Evolutionary conservation across 805 yeast genomes (phyloP).

Genomic region (Ascoidea rubescens): DNA sequence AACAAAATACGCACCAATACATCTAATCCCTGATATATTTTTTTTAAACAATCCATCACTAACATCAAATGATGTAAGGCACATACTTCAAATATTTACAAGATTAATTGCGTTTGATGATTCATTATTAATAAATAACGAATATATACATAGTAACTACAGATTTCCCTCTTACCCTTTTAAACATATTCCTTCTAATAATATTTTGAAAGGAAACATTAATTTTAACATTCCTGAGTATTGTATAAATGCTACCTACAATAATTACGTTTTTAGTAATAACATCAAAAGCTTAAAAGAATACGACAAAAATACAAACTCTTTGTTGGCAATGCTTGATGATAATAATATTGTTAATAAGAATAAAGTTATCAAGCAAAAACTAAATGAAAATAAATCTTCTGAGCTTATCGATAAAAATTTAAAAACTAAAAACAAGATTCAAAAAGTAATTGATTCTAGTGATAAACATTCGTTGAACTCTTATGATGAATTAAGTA

Average conservation of each 20-base stretch:
- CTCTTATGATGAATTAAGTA: too few relatives aligned
- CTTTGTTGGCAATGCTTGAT: not conserved
- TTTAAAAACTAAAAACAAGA: too few relatives aligned
- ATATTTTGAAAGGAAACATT: not conserved
- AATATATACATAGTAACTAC: not conserved
- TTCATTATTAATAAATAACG: not conserved
- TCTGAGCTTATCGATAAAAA: too few relatives aligned
- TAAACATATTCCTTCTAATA: too few relatives aligned
- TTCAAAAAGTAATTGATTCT: too few relatives aligned
- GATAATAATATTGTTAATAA: too few relatives aligned
- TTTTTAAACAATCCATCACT: constrained; percentile 23
- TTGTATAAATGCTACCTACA: not conserved
- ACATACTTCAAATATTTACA: constrained; percentile 18
- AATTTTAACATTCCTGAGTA: too few relatives aligned
- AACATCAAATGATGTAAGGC: constrained; percentile 10
- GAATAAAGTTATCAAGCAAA: too few relatives aligned
- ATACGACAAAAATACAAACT: not conserved
- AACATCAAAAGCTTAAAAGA: not conserved
- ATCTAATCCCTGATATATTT: constrained; percentile 45
- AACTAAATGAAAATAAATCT: too few relatives aligned
- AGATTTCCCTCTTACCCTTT: too few relatives aligned
- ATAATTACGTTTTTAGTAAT: too few relatives aligned
- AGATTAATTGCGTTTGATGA: constrained; percentile 5
- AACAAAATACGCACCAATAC: constrained; percentile 46
- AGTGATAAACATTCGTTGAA: too few relatives aligned